Evolutionary conservation across 345 rosid species (phyloP).

Genomic region (Excoecaria agallocha): DNA sequence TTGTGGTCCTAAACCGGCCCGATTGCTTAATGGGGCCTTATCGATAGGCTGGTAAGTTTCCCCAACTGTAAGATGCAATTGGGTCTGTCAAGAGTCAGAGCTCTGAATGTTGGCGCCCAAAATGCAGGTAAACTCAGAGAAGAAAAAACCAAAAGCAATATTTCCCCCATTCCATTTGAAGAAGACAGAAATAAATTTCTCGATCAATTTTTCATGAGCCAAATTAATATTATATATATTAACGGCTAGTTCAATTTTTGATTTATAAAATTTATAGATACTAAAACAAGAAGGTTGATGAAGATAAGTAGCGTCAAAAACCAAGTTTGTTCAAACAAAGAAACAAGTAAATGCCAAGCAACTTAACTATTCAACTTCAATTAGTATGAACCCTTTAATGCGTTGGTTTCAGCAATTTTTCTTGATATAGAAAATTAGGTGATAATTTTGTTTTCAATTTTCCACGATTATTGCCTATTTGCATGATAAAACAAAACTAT

Average conservation of each 20-base stretch:
- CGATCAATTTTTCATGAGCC: too few species aligned
- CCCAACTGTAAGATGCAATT: not conserved
- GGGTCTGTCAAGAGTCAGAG: not conserved
- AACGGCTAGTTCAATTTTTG: too few species aligned
- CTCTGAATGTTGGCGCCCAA: too few species aligned
- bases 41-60: not conserved
- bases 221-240: too few species aligned
- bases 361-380: not conserved
- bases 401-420: not conserved
- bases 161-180: too few species aligned
- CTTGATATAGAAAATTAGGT: slow-evolving; percentile 4
- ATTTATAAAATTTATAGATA: not conserved
- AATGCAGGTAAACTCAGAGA: too few species aligned
- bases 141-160: too few species aligned
- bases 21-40: too few species aligned
- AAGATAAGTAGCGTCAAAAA: slow-evolving; percentile 9
- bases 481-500: not conserved
- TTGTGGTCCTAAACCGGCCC: too few species aligned
- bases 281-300: slow-evolving; percentile 4
- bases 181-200: too few species aligned
- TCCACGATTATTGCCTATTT: not conserved
- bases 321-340: not conserved
- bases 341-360: not conserved
- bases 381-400: slow-evolving; percentile 2
- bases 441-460: not conserved